Conservation (phyloP, 331 rosid genomes). For the Dryas integrifolia region DNA sequence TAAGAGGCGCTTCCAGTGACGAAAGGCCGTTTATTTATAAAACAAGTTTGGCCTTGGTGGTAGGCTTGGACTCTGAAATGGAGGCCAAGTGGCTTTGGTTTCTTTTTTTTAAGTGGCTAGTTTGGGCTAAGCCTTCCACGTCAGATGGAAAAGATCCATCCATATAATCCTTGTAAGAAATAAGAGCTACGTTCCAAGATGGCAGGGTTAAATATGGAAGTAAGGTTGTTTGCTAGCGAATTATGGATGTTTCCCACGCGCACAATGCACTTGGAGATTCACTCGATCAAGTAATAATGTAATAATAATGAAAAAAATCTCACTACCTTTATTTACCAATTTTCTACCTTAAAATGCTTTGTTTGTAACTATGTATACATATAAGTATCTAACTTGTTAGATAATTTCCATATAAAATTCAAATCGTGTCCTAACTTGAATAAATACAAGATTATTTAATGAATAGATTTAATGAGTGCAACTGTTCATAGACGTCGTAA, state of each 20-base stretch:
- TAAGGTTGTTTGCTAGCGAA: background rate
- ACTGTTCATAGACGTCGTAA: no score
- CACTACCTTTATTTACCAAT: no score
- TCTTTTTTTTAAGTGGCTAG: slow-evolving; percentile 1
- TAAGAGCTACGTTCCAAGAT: background rate
- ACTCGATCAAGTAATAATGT: background rate
- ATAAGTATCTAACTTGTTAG: no score
- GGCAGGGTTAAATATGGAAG: slow-evolving; percentile 14
- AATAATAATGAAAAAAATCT: background rate
- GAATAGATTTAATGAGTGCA: no score
- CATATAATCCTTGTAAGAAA: background rate
- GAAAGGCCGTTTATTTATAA: slow-evolving; percentile 31
- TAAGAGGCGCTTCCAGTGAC: slow-evolving; percentile 5
- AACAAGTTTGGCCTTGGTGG: background rate
- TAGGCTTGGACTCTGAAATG: background rate
- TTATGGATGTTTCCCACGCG: slow-evolving; percentile 18
- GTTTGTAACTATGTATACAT: no score
- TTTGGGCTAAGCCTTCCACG: slow-evolving; percentile 38
- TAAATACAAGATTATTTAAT: no score
- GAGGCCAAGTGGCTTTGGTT: background rate
- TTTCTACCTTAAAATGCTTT: no score
- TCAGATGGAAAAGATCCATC: slow-evolving; percentile 17
- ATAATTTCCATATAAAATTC: no score
- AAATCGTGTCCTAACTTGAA: no score
- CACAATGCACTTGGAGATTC: background rate